Evolutionary conservation across 169 alveolate genomes (phyloP), one percentile per base, ranked within the genome.

Genomic region (Cryptosporidium tyzzeri): DNA sequence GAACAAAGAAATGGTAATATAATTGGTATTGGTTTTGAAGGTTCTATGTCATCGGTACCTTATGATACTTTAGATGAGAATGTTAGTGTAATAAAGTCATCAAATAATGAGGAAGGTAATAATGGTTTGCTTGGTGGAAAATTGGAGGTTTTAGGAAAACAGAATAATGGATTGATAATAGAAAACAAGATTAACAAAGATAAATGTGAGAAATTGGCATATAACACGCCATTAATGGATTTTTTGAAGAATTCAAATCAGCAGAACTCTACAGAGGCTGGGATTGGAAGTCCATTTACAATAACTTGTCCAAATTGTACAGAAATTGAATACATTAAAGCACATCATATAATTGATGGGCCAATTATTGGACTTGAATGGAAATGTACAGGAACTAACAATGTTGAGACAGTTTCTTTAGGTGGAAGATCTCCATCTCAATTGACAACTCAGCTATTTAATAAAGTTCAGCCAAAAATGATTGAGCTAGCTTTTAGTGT

Each of bases 351-450:
- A 44, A 59, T 62, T 23, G 73, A 59, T 41, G 89, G 89, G 1
- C 89, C 89, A 45, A 80, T 80, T 37, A 80, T 80, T 18, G 89
- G 89, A n/a, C 9, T 80, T 10, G 89, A 80, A 31, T 80, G 89
- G 89, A 80, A 80, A 48, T 80, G 89, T 21, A 80, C 65, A 33
- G 89, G 89, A 45, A 12, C 58, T 1, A 80, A 80, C 50, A 41
- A 80, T 18, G 75, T 80, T 26, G 89, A 80, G 12, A 80, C 89
- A 0, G 16, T 80, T 14, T 80, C 50, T 62, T 26, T 80, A 4
- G 89, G 89, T 18, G 89, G 89, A 29, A 59, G 68, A 23, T 80
- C 89, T 18, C 89, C 89, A 18, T 80, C 89, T 29, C 89, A 80
- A 23, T 23, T 80, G 16, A 65, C 89, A 0, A 80, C 89, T 9